Evolutionary conservation across 106 monocot species (phyloP).

Genomic region (Dendrobium catenatum): DNA sequence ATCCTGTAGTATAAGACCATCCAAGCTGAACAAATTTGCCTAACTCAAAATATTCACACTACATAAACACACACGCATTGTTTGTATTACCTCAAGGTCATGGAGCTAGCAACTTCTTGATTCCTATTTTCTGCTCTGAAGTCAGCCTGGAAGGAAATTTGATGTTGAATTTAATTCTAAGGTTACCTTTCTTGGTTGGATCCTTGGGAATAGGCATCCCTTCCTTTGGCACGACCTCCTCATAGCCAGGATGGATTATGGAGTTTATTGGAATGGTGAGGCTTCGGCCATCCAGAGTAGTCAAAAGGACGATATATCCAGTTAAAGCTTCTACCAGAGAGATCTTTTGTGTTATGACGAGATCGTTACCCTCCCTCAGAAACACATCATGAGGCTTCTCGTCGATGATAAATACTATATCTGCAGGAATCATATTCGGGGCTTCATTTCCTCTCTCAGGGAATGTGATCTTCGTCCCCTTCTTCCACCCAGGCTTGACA

Average conservation of each 20-base stretch:
- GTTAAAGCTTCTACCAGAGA: constrained; percentile 15
- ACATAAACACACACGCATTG: too few species aligned
- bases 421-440: constrained; percentile 22
- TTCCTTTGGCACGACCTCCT: constrained; percentile 17
- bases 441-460: constrained; percentile 28
- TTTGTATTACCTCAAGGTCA: not conserved
- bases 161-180: constrained; percentile 19
- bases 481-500: constrained; percentile 26
- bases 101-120: constrained; percentile 16
- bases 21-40: too few species aligned
- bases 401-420: constrained; percentile 27
- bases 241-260: constrained; percentile 22
- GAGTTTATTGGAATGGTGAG: constrained; percentile 17
- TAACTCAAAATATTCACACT: not conserved
- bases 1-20: too few species aligned
- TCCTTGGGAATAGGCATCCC: constrained; percentile 26
- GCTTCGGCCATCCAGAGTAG: constrained; percentile 17
- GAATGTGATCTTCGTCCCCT: constrained; percentile 26
- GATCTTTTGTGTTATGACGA: constrained; percentile 10
- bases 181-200: constrained; percentile 15
- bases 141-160: constrained; percentile 19
- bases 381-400: constrained; percentile 27
- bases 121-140: constrained; percentile 15
- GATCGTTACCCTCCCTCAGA: constrained; percentile 20
- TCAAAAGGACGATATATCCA: constrained; percentile 15